These are phyloP conservation scores for Cryptosporidium sp. DNA, from an alignment of 169 alveolate species.

Conservation along the genomic window DNA sequence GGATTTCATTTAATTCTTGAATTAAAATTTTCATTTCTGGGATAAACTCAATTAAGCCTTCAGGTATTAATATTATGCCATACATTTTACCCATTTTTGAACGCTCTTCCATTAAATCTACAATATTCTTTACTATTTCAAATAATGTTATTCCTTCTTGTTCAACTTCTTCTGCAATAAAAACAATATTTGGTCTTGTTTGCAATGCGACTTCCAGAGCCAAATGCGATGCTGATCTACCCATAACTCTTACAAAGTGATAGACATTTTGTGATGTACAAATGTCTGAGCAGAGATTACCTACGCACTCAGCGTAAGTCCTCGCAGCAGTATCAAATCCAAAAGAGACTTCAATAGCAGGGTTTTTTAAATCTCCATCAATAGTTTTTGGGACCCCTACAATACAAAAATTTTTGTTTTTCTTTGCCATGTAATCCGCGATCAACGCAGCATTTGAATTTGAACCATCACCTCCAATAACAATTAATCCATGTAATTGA, in stretches of 20 bases:
- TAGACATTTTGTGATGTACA: constrained; percentile 92
- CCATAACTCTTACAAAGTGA: constrained; percentile 98
- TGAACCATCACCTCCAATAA: constrained; percentile 99
- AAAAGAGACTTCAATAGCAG: constrained; percentile 95
- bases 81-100: constrained; percentile 89
- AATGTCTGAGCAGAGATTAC: constrained; percentile 93
- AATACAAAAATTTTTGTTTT: constrained; percentile 84
- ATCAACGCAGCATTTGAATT: constrained; percentile 98
- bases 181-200: constrained; percentile 93
- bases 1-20: constrained; percentile 92
- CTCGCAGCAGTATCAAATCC: constrained; percentile 99
- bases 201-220: constrained; percentile 96
- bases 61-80: constrained; percentile 97
- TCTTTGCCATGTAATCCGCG: constrained; percentile 93
- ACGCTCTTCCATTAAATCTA: constrained; percentile 92
- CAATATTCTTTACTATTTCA: constrained; percentile 89
- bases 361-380: constrained; percentile 98
- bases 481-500: constrained; percentile 95
- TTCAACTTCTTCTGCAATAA: constrained; percentile 96
- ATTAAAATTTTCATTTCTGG: constrained; percentile 94
- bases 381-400: constrained; percentile 99
- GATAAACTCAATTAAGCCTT: constrained; percentile 96
- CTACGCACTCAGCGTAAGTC: constrained; percentile 95
- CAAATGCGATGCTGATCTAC: constrained; percentile 98
- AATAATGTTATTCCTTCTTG: constrained; percentile 88